A percentile compares a stretch with the other conserved stretches of the same genome.
Conservation (phyloP, 331 rosid genomes). For the Rosa hybrid region DNA sequence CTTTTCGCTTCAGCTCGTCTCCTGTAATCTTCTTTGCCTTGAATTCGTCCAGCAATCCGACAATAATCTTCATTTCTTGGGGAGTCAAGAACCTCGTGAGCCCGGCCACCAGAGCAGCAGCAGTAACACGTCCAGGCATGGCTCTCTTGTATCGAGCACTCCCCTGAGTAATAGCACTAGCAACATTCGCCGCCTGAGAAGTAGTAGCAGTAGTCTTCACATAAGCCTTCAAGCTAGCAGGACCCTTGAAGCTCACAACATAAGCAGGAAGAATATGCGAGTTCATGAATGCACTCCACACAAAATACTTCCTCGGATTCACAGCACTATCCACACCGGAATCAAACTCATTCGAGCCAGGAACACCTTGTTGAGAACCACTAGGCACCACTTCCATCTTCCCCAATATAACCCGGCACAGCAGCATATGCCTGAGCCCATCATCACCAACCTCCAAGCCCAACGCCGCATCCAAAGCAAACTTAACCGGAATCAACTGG, state of each 20-base stretch:
- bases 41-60: not conserved
- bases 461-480: slow-evolving; percentile 38
- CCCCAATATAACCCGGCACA: slow-evolving; percentile 53
- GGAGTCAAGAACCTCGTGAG: not conserved
- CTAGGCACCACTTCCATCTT: slow-evolving; percentile 33
- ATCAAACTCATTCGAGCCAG: slow-evolving; percentile 40
- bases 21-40: not conserved
- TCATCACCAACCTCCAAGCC: slow-evolving; percentile 27
- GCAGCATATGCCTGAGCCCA: slow-evolving; percentile 46
- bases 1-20: not conserved
- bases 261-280: slow-evolving; percentile 41
- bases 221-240: slow-evolving; percentile 21
- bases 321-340: slow-evolving; percentile 41
- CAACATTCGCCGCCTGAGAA: not conserved
- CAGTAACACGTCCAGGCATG: not conserved
- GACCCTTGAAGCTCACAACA: slow-evolving; percentile 42
- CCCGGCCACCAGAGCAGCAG: not conserved
- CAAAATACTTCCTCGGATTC: slow-evolving; percentile 28
- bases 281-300: slow-evolving; percentile 53
- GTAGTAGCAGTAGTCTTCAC: not conserved
- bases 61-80: not conserved
- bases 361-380: slow-evolving; percentile 40
- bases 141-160: not conserved
- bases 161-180: not conserved
- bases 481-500: slow-evolving; percentile 27